Conservation (phyloP, 352 stramenopile genomes). For the Pythium oligandrum region DNA sequence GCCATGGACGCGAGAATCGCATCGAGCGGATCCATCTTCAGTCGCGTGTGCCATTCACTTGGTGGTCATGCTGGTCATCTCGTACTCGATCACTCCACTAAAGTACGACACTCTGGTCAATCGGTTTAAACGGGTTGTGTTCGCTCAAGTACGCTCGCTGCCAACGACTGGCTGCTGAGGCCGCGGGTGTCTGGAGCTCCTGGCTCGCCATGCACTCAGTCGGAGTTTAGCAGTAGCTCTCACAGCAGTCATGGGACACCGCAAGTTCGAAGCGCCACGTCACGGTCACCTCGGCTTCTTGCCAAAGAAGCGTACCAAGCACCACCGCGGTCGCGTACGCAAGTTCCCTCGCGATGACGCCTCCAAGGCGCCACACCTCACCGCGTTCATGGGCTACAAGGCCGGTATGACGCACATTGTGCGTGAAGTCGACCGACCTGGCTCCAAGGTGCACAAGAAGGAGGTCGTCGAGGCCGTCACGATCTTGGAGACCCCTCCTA, state of each 20-base stretch:
- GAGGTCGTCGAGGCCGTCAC: conserved; percentile 99
- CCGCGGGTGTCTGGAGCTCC: too few species aligned
- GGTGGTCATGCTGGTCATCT: conserved; percentile 1
- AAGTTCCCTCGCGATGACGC: conserved; percentile 99
- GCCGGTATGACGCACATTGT: conserved; percentile 99
- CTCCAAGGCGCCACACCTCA: conserved; percentile 96
- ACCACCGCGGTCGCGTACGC: conserved; percentile 98
- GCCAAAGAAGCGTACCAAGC: conserved; percentile 99
- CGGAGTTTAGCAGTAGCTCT: conserved; percentile 86
- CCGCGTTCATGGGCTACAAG: conserved; percentile 99
- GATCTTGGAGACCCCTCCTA: conserved; percentile 99
- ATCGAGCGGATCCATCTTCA: conserved; percentile 45
- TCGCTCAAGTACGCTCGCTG: neutral
- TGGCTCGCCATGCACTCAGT: conserved; percentile 20
- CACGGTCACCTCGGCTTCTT: conserved; percentile 98
- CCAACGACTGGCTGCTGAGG: neutral
- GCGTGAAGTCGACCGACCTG: conserved; percentile 97
- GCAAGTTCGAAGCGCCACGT: conserved; percentile 97
- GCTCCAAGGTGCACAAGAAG: conserved; percentile 99
- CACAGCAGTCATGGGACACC: conserved; percentile 92
- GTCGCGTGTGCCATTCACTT: neutral
- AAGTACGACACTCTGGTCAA: too few species aligned
- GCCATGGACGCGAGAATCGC: conserved; percentile 82
- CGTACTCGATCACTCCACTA: too few species aligned
- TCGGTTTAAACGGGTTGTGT: neutral